Evolutionary conservation across 495 filamentous ascomycete species (phyloP).

Genomic region (Annulohypoxylon stygium): DNA sequence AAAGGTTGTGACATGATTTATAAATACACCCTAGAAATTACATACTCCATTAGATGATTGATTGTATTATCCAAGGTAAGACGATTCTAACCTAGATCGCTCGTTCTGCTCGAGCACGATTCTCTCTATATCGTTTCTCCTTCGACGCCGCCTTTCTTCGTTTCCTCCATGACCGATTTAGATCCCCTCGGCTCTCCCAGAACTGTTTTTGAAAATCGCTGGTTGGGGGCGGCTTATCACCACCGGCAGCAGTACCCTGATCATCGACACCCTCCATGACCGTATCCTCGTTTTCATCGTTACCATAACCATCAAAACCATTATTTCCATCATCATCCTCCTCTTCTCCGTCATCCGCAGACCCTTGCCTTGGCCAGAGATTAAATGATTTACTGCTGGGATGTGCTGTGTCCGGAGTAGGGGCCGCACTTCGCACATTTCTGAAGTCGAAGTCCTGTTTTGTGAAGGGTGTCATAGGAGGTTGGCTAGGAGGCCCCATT

Average conservation of each 20-base stretch:
- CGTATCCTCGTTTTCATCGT: conserved; percentile 54
- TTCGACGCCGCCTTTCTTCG: conserved; percentile 83
- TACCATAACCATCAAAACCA: conserved; percentile 45
- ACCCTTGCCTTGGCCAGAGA: conserved; percentile 59
- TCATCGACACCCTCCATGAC: conserved; percentile 51
- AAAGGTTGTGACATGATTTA: background rate
- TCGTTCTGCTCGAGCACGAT: conserved; percentile 70
- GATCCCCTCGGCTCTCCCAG: conserved; percentile 89
- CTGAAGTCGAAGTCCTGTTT: conserved; percentile 80
- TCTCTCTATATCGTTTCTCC: conserved; percentile 88
- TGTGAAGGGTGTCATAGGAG: conserved; percentile 84
- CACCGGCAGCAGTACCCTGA: conserved; percentile 14
- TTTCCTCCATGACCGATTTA: conserved; percentile 92
- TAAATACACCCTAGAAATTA: background rate
- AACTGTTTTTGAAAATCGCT: conserved; percentile 91
- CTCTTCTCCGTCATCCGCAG: conserved; percentile 49
- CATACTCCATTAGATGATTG: background rate
- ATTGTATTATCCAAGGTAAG: background rate
- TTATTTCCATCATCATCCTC: conserved; percentile 51
- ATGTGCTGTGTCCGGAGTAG: conserved; percentile 93
- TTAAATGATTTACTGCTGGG: conserved; percentile 68
- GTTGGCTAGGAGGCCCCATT: conserved; percentile 46
- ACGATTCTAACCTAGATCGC: conserved; percentile 50
- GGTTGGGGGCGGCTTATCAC: conserved; percentile 46
- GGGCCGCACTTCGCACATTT: conserved; percentile 83